Conservation (phyloP, 495 filamentous ascomycete species). For the Penicillium parvum region DNA sequence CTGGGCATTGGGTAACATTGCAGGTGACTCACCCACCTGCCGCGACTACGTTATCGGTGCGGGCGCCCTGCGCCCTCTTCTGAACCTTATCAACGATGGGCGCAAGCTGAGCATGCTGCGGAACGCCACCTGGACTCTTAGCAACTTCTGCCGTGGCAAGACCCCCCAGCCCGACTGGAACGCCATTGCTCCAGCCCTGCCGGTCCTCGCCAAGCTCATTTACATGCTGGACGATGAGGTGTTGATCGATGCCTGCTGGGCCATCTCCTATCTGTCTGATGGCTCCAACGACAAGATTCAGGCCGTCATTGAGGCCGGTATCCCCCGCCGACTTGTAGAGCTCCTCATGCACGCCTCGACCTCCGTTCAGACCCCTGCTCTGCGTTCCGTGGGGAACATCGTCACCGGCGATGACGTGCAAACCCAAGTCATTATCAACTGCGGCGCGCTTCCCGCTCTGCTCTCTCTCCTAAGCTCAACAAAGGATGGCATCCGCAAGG, state of each 20-base stretch:
- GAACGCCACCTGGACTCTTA: constrained; percentile 98
- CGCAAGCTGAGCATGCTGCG: constrained; percentile 98
- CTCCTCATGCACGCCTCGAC: constrained; percentile 99
- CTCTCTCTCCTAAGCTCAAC: constrained; percentile 89
- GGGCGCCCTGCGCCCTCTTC: constrained; percentile 84
- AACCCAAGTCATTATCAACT: constrained; percentile 99
- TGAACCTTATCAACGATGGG: constrained; percentile 89
- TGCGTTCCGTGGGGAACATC: constrained; percentile 97
- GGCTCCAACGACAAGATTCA: constrained; percentile 99
- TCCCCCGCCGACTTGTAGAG: constrained; percentile 94
- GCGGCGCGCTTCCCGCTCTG: constrained; percentile 84
- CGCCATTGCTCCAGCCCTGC: constrained; percentile 93
- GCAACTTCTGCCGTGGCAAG: constrained; percentile 99
- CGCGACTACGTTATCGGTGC: constrained; percentile 89
- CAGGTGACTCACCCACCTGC: constrained; percentile 95
- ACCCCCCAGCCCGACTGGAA: constrained; percentile 98
- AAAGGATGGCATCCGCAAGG: constrained; percentile 99
- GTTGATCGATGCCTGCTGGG: constrained; percentile 99
- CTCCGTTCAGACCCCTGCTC: constrained; percentile 95
- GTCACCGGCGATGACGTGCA: constrained; percentile 98
- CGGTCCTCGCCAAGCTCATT: constrained; percentile 92
- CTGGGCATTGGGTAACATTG: constrained; percentile 98
- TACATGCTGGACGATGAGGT: constrained; percentile 99
- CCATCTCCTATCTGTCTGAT: constrained; percentile 98
- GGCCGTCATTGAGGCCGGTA: constrained; percentile 96